Conservation (phyloP, 2,329 filamentous ascomycete genomes). For the Fusarium praegraminearum region DNA sequence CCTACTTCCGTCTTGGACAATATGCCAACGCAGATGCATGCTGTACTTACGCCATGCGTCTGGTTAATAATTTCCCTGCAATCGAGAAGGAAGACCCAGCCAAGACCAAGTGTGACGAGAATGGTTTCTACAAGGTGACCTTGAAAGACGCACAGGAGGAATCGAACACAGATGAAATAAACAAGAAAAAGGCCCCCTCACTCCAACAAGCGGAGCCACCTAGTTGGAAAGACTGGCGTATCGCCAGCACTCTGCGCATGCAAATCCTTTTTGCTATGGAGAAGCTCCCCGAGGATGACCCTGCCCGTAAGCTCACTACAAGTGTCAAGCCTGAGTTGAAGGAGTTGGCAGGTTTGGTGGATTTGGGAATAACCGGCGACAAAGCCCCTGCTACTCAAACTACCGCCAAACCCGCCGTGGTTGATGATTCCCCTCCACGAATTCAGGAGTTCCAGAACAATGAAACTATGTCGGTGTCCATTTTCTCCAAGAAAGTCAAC, state of each 20-base stretch:
- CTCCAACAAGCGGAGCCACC: constrained; percentile 9
- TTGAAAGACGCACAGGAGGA: constrained; percentile 47
- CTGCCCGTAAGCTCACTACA: constrained; percentile 60
- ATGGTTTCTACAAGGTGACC: constrained; percentile 62
- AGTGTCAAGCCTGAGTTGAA: constrained; percentile 50
- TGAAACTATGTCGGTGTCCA: constrained; percentile 53
- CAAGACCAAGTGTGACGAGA: constrained; percentile 53
- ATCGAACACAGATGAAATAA: constrained; percentile 50
- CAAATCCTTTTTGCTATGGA: constrained; percentile 62
- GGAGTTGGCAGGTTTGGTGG: constrained; percentile 45
- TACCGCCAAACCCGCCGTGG: constrained; percentile 33
- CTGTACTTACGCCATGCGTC: constrained; percentile 67
- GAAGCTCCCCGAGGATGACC: constrained; percentile 58
- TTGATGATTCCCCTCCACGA: constrained; percentile 43
- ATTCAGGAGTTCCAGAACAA: constrained; percentile 55
- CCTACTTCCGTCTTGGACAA: constrained; percentile 75
- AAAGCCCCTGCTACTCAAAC: constrained; percentile 7
- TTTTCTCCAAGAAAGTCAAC: constrained; percentile 59
- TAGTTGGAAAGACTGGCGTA: constrained; percentile 51
- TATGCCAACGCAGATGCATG: constrained; percentile 82
- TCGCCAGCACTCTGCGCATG: constrained; percentile 60
- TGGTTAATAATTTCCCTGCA: constrained; percentile 51
- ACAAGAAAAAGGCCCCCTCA: constrained; percentile 33
- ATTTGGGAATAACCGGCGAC: constrained; percentile 4
- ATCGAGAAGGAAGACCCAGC: constrained; percentile 51